A percentile compares a stretch with the other conserved stretches of the same genome.
Evolutionary conservation across 148 eudicot species (phyloP).

Genomic region (Tetragonia tetragonoides): DNA sequence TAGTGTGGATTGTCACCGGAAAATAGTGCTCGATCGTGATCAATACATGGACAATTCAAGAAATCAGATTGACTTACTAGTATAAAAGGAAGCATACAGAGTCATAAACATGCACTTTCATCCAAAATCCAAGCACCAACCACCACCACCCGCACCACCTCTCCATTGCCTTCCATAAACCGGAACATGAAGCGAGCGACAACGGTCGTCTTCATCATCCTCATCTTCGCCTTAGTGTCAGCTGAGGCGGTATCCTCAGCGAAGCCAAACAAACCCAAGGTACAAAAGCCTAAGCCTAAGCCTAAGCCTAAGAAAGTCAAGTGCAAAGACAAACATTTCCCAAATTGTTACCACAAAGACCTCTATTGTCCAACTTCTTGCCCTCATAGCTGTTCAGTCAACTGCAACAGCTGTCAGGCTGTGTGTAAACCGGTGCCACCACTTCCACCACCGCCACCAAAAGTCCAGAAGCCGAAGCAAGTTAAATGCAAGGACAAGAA

Average conservation of each 20-base stretch:
- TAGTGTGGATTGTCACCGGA: conserved; percentile 17
- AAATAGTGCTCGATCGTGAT: background rate
- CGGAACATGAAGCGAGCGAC: conserved; percentile 18
- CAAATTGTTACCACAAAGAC: conserved; percentile 7
- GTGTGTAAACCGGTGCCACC: conserved; percentile 16
- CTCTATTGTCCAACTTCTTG: conserved; percentile 20
- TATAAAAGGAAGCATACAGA: conserved; percentile 11
- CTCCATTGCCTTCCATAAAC: background rate
- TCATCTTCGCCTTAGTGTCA: conserved; percentile 16
- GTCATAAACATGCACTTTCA: background rate
- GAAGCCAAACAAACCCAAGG: background rate
- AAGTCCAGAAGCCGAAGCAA: conserved; percentile 21
- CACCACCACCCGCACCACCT: no score
- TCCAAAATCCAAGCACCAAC: background rate
- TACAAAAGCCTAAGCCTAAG: background rate
- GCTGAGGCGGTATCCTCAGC: conserved; percentile 14
- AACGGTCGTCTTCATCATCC: background rate
- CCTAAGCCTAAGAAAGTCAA: conserved; percentile 36
- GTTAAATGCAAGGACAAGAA: conserved; percentile 30
- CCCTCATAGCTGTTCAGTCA: conserved; percentile 21
- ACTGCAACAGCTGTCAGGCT: conserved; percentile 26
- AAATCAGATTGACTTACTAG: conserved; percentile 15
- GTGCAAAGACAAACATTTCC: conserved; percentile 23
- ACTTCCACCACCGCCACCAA: conserved; percentile 10
- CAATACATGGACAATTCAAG: background rate